phyloP scores from a whole-genome alignment of 768 basidiomycete species.

The Hydnomerulius pinastri region DNA sequence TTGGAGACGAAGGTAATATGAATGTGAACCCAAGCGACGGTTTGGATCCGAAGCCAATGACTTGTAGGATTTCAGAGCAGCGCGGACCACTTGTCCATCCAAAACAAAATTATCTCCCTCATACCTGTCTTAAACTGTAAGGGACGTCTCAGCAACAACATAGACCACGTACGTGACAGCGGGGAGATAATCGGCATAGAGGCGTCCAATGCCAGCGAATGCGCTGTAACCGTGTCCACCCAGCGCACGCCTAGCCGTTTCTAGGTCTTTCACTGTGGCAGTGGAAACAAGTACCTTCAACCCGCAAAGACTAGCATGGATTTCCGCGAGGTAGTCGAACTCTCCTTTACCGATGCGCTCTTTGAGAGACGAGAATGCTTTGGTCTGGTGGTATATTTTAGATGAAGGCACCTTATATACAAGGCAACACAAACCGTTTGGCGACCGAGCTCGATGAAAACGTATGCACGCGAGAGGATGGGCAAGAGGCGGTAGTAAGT shows the following conservation, averaged over 20 bases:
- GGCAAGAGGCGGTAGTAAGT: constrained; percentile 73
- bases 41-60: constrained; percentile 38
- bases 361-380: constrained; percentile 52
- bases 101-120: constrained; percentile 83
- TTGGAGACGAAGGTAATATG: constrained; percentile 57
- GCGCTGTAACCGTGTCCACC: constrained; percentile 79
- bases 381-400: constrained; percentile 36
- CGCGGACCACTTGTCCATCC: constrained; percentile 72
- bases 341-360: constrained; percentile 55
- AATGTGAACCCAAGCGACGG: constrained; percentile 15
- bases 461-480: constrained; percentile 66
- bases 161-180: constrained; percentile 53
- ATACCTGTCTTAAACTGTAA: constrained; percentile 42
- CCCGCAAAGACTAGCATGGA: constrained; percentile 70
- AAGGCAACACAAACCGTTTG: constrained; percentile 47
- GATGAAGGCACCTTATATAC: background rate
- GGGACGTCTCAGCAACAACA: background rate
- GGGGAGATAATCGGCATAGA: constrained; percentile 68
- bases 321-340: constrained; percentile 63
- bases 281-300: constrained; percentile 63
- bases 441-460: constrained; percentile 64
- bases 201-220: constrained; percentile 62
- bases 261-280: constrained; percentile 56
- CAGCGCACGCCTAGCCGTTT: constrained; percentile 67
- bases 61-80: constrained; percentile 61